Evolutionary conservation across 2,329 filamentous ascomycete genomes (phyloP).

Genomic region (Conoideocrella luteorostrata): DNA sequence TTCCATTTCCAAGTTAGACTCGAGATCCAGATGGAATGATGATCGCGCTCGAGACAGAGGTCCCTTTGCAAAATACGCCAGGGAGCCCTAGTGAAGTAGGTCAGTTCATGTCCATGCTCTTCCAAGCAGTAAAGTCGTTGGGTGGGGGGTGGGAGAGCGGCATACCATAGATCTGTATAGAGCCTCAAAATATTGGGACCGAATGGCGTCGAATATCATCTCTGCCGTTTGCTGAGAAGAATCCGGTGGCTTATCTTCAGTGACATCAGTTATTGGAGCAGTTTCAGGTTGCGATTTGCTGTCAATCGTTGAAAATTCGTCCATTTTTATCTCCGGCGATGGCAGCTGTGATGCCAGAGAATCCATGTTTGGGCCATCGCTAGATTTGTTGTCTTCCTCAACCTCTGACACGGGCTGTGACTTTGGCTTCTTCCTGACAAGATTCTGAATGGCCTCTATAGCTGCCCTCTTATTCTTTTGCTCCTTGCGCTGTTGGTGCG

Average conservation of each 20-base stretch:
- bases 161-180: conserved; percentile 58
- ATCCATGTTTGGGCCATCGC: conserved; percentile 12
- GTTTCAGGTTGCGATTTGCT: not conserved
- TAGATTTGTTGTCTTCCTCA: conserved; percentile 18
- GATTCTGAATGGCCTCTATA: conserved; percentile 57
- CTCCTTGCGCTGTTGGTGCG: conserved; percentile 40
- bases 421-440: conserved; percentile 47
- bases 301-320: not conserved
- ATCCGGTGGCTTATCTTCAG: conserved; percentile 7
- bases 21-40: conserved; percentile 58
- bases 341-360: conserved; percentile 13
- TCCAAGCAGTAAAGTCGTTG: too few species aligned
- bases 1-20: conserved; percentile 52
- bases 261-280: not conserved
- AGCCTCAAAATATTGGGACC: conserved; percentile 51
- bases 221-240: conserved; percentile 36
- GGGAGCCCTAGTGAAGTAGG: conserved; percentile 50
- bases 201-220: conserved; percentile 51
- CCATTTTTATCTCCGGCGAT: conserved; percentile 8
- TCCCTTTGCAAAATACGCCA: conserved; percentile 80
- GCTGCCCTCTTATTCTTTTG: conserved; percentile 51
- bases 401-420: conserved; percentile 36
- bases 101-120: too few species aligned
- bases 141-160: too few species aligned
- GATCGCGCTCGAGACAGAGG: conserved; percentile 69